Evolutionary conservation across 2,329 filamentous ascomycete genomes (phyloP), one percentile per base, ranked within the genome.

Genomic region (Ophioceras dolichostomum): DNA sequence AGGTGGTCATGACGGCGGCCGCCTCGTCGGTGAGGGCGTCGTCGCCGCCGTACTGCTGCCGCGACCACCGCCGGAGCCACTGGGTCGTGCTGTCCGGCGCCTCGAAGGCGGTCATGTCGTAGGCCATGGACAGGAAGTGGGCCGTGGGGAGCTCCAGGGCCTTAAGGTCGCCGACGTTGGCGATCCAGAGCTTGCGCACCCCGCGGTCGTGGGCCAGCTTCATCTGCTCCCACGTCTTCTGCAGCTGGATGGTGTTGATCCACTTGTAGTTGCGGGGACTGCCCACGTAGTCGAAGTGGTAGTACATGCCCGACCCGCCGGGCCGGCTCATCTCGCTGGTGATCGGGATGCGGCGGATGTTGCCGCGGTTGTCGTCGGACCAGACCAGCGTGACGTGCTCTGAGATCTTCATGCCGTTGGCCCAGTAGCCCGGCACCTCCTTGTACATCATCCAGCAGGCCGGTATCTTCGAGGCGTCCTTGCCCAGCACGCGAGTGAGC

Each of bases 141-240:
- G 59, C 61, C 34, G 67, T 65, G 4, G 67, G 64, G 5, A 70
- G 54, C 52, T 72, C 68, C 35, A 69, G 54, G 0, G 68, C 67
- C 49, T 78, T 79, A 29, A 79, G 58, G 47, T 79, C 74, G n/a
- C 73, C 73, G 5, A 78, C 69, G 42, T 79, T 79, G 28, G 74
- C 67, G 32, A 78, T 65, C 75, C 74, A 79, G 32, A 79, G 73
- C 36, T 62, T 63, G 36, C 59, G 62, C 17, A 68, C 70, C 5
- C 64, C 56, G 21, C 69, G 59, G 20, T 72, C 63, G 41, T 76
- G 68, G 2, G 77, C 70, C 5, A 78, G 63, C 45, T 70, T 65
- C 69, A 82, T 74, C 54, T 82, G 69, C 48, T 80, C 71, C 55
- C 73, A 75, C 0, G 73, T 77, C 56, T 78, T 79, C 47, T 73